phyloP scores from a whole-genome alignment of 1,139 yeast species.

The Candida buenavistaensis region DNA sequence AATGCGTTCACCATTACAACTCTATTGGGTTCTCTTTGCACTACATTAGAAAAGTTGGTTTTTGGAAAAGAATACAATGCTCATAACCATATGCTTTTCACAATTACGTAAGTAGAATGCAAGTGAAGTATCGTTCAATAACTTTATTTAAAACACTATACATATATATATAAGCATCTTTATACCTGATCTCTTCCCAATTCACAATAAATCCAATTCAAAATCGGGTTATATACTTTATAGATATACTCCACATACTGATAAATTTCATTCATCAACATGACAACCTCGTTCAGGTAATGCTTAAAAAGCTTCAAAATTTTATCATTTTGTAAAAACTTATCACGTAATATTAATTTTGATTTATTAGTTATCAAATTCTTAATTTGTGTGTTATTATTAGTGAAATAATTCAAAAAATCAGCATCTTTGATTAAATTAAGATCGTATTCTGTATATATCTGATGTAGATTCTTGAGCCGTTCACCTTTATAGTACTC shows the following conservation, averaged over 20 bases:
- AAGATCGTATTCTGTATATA: background rate
- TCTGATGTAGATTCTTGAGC: background rate
- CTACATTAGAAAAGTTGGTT: too few relatives aligned
- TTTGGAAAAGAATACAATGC: too few relatives aligned
- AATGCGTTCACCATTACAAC: too few relatives aligned
- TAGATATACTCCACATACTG: constrained; percentile 17
- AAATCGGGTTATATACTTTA: constrained; percentile 26
- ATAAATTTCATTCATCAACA: constrained; percentile 12
- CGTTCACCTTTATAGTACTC: constrained; percentile 3
- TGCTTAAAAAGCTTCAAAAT: constrained; percentile 16
- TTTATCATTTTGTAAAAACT: background rate
- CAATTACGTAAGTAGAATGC: too few relatives aligned
- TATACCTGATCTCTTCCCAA: too few relatives aligned
- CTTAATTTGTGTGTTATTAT: constrained; percentile 6
- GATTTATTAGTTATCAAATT: constrained; percentile 9
- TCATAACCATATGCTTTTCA: too few relatives aligned
- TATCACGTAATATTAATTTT: constrained; percentile 1
- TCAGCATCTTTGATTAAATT: background rate
- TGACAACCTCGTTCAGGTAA: constrained; percentile 10
- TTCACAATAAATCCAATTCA: constrained; percentile 34
- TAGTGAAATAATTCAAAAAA: constrained; percentile 8
- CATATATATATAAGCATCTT: too few relatives aligned
- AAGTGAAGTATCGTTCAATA: too few relatives aligned
- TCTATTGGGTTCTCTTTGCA: too few relatives aligned
- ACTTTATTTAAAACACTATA: too few relatives aligned